Conservation (phyloP, 495 filamentous ascomycete species). For the Emericellopsis terricola region DNA sequence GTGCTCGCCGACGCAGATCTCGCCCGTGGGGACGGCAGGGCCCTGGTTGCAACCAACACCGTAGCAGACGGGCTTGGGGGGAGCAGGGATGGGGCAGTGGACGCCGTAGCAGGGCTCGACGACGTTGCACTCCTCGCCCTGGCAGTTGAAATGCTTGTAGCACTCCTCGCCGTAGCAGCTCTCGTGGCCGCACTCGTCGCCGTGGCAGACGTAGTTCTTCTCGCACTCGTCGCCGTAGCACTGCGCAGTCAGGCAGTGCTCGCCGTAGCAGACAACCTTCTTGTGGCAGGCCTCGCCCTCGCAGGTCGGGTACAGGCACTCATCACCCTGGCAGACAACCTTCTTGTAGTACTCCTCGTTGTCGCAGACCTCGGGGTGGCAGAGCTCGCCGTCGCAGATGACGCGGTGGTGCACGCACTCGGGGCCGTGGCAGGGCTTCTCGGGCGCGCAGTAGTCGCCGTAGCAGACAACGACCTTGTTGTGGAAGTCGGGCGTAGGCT, state of each 20-base stretch:
- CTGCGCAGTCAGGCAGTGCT: neutral
- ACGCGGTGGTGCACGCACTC: neutral
- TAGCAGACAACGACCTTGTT: conserved; percentile 1
- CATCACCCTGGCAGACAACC: neutral
- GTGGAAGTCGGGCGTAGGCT: neutral
- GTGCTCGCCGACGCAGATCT: too few relatives aligned
- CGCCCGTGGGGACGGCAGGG: neutral
- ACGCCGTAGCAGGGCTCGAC: neutral
- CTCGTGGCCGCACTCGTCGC: conserved; percentile 1
- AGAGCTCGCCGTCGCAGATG: conserved; percentile 1
- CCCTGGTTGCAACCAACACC: neutral
- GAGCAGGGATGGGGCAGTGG: neutral
- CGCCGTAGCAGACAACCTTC: conserved; percentile 1
- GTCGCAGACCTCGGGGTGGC: neutral
- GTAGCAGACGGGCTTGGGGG: neutral
- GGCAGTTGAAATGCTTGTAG: neutral
- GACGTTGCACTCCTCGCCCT: neutral
- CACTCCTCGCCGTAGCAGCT: neutral
- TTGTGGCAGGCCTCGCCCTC: neutral
- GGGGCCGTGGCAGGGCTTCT: neutral
- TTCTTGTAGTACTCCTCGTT: neutral
- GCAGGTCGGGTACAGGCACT: neutral
- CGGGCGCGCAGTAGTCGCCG: conserved; percentile 1
- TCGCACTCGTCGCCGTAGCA: conserved; percentile 2
- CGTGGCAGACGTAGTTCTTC: neutral